Base-by-base conservation (phyloP, 2,329 filamentous ascomycete genomes). In the Periconia sp. region DNA sequence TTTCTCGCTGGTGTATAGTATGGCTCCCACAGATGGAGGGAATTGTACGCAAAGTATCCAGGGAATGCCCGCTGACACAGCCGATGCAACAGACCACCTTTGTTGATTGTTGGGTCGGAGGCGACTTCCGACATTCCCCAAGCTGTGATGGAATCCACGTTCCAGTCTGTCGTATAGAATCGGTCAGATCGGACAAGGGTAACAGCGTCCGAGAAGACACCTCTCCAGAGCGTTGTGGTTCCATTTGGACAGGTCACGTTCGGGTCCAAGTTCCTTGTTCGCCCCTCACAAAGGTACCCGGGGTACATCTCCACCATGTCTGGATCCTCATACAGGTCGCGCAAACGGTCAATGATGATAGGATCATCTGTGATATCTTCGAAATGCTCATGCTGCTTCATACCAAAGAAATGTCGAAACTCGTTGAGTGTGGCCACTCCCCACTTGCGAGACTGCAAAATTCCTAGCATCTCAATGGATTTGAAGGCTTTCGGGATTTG, bases 61-160 rank as follows among this genome's bases (percentile, higher is more conserved):
- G 90, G 90, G 78, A 92, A 90, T 0, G 88, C 87, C 6, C 87
- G 82, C 46, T 88, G 77, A 65, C 90, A 86, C 19, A 93, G 80
- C 76, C 91, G 92, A 77, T 91, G 90, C 30, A 50, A 6, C 47
- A 19, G n/a, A n/a, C n/a, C n/a, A n/a, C n/a, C n/a, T n/a, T n/a
- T n/a, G n/a, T n/a, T n/a, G n/a, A n/a, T n/a, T n/a, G n/a, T n/a
- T n/a, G n/a, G n/a, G n/a, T n/a, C n/a, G n/a, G n/a, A n/a, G n/a
- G n/a, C n/a, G 3, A 45, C 86, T 72, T 92, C 89, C 55, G 85
- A 85, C 76, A 82, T 91, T 37, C 90, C 90, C 89, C 89, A 93
- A 72, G 55, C 56, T 2, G 90, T 93, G 41, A 93, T 72, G 65
- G 85, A 83, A 13, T 83, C 82, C 0, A 89, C 82, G 60, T 85